Evolutionary conservation across 257 asterid genomes (phyloP), one percentile per base, ranked within the genome.

Genomic region (Fraxinus americana): DNA sequence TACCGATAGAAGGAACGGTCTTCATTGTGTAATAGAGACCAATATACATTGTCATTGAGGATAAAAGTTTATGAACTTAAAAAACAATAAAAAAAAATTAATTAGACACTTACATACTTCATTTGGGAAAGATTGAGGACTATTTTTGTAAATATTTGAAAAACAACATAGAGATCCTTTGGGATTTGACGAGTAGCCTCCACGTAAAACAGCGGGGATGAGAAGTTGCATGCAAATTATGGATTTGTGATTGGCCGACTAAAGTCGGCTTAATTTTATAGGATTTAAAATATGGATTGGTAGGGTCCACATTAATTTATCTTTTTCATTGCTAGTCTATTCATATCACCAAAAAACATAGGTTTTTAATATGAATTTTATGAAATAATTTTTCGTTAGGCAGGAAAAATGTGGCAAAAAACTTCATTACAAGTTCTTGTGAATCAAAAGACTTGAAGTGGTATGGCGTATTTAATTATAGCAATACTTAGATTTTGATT

Each of bases 211-310:
- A 30, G 4, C 5, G n/a, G n/a, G 7, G 17, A 30, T 71, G 10
- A 65, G 75, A 41, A 65, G 23, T 45, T 70, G 14, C 80, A 82
- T 78, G 75, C 80, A 78, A 52, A 19, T 57, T 54, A 39, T 39
- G 32, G 27, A 59, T 39, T 34, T n/a, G 9, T 67, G 70, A 81
- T 81, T 76, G 82, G 82, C 70, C 74, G 77, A 77, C 50, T 73
- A 65, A 38, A 78, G 85, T 78, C 72, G 82, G 82, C 75, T 70
- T 67, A 52, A 63, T 77, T 73, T 12, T n/a, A 12, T 43, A 43
- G 11, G 35, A 32, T 32, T 32, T 34, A 72, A 16, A 11, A 30
- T 50, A 8, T 16, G 30, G 73, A 71, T 50, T 48, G 72, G 2
- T 65, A 72, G 78, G 78, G 71, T 52, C 78, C 81, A 76, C 76